A percentile compares a stretch with the other conserved stretches of the same genome.
phyloP scores from a whole-genome alignment of 257 asterid species.

The Lycium barbarum region DNA sequence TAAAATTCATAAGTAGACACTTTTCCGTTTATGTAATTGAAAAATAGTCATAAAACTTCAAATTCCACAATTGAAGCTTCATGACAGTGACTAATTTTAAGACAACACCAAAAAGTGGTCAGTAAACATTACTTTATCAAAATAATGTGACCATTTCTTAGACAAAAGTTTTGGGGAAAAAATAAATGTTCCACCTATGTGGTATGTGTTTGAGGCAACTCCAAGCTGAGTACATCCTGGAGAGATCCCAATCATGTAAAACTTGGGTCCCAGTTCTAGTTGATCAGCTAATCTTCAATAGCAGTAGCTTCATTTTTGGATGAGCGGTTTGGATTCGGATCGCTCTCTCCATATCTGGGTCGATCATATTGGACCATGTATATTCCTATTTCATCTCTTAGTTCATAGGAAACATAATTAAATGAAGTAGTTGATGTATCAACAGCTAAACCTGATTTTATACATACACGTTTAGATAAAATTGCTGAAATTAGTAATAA shows the following conservation, averaged over 20 bases:
- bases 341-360: slow-evolving; percentile 96
- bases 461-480: too few relatives aligned
- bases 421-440: too few relatives aligned
- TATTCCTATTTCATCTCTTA: slow-evolving; percentile 65
- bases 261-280: slow-evolving; percentile 66
- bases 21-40: too few relatives aligned
- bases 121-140: too few relatives aligned
- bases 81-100: too few relatives aligned
- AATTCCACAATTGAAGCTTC: too few relatives aligned
- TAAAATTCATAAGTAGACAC: too few relatives aligned
- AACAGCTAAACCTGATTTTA: too few relatives aligned
- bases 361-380: slow-evolving; percentile 69
- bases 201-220: slow-evolving; percentile 78
- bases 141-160: too few relatives aligned
- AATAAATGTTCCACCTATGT: slow-evolving; percentile 44
- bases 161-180: not conserved
- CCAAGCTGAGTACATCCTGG: slow-evolving; percentile 81
- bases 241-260: slow-evolving; percentile 73
- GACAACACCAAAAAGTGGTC: too few relatives aligned
- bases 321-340: slow-evolving; percentile 76
- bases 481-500: too few relatives aligned
- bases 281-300: slow-evolving; percentile 80
- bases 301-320: slow-evolving; percentile 81
- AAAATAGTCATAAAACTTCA: too few relatives aligned
- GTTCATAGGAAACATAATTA: slow-evolving; percentile 30